These are phyloP conservation scores for Suillus occidentalis DNA, from an alignment of 768 basidiomycete genomes.

Conservation along the genomic window DNA sequence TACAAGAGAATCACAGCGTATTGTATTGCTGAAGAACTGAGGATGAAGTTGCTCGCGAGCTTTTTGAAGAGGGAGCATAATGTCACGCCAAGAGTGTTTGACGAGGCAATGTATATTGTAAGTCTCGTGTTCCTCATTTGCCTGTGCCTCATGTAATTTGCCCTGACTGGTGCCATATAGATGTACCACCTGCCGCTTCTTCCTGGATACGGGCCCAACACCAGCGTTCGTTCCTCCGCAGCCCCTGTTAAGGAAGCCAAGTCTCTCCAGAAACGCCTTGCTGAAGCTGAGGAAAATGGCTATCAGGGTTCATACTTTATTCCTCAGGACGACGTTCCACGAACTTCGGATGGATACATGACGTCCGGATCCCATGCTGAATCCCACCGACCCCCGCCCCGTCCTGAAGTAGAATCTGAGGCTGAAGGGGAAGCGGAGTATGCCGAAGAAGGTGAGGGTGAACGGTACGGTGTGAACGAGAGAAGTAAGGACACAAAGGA, in stretches of 20 bases:
- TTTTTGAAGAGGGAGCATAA: slow-evolving; percentile 95
- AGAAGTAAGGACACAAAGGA: slow-evolving; percentile 16
- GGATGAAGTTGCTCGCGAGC: slow-evolving; percentile 78
- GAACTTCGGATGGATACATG: slow-evolving; percentile 60
- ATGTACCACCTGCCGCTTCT: slow-evolving; percentile 91
- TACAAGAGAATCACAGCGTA: slow-evolving; percentile 87
- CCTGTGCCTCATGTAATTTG: slow-evolving; percentile 3
- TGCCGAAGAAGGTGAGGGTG: slow-evolving; percentile 19
- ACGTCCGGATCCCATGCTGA: slow-evolving; percentile 43
- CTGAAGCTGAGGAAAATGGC: slow-evolving; percentile 87
- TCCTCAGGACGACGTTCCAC: slow-evolving; percentile 31
- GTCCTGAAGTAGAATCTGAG: slow-evolving; percentile 13
- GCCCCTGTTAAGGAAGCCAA: slow-evolving; percentile 51
- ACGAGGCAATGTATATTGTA: slow-evolving; percentile 92
- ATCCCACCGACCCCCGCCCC: slow-evolving; percentile 25
- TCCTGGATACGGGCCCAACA: slow-evolving; percentile 85
- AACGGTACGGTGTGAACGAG: neutral
- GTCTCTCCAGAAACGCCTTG: slow-evolving; percentile 65
- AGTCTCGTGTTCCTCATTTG: slow-evolving; percentile 31
- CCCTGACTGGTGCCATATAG: slow-evolving; percentile 37
- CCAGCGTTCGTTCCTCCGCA: slow-evolving; percentile 83
- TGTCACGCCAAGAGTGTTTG: slow-evolving; percentile 81
- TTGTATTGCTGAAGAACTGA: slow-evolving; percentile 82
- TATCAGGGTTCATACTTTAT: slow-evolving; percentile 87
- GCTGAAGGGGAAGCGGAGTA: slow-evolving; percentile 15